Base-by-base conservation (phyloP, 2,329 filamentous ascomycete species). In the Endoconidiophora polonica region DNA sequence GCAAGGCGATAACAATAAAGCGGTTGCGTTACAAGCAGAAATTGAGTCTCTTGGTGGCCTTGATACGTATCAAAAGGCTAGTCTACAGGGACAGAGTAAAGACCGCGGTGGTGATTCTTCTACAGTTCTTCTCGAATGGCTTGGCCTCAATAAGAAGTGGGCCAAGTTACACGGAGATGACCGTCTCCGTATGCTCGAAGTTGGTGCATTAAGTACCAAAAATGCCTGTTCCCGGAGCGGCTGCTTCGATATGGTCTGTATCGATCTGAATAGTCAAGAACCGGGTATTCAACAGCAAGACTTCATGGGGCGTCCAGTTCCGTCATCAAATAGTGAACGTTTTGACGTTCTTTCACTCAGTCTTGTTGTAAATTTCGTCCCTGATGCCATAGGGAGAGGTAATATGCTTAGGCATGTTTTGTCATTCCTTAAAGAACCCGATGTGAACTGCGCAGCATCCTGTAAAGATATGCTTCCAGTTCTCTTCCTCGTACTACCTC, bases 281-380 rank as follows among this genome's bases (percentile, higher is more conserved):
- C 71, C 81, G 1, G 80, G 78, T 0, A 98, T 98, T 56, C 61
- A 79, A 52, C 79, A 93, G 63, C 86, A 95, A 61, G 86, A 98
- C 63, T 96, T 98, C 60, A 94, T 98, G 88, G 68, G 86, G 57
- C 74, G 87, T 23, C 84, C 87, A 0, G 63, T 90, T 2, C 90
- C 90, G 0, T 61, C 60, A 4, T 62, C 71, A 20, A 68, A 73
- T 4, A 63, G 67, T 0, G 79, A 87, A 39, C 69, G 69, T 20
- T 96, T 96, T 61, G 86, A 98, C 61, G 76, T 96, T 47, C 81
- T 98, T 59, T 94, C 87, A 46, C 70, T 98, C 22, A 94, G 87
- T 6, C 68, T 98, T 48, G 91, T 98, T 4, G 71, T 98, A 55
- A 98, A 98, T 63, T 98, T 87, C 60, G 88, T 96, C 2, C 85